Conservation (phyloP, 768 basidiomycete genomes). For the Paxillus rubicundulus region DNA sequence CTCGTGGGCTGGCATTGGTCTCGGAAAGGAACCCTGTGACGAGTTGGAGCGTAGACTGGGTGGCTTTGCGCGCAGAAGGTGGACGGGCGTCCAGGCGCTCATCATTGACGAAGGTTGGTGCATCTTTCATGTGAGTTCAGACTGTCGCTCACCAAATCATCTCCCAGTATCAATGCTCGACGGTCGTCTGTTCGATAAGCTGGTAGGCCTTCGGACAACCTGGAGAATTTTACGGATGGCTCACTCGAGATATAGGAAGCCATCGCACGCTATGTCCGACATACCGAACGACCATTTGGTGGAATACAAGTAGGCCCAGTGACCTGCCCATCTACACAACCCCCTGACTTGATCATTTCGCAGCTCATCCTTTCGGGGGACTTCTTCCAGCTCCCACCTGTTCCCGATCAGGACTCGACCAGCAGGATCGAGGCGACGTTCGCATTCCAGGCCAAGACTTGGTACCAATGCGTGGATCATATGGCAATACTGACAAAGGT, state of each 20-base stretch:
- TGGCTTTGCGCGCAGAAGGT: slow-evolving; percentile 35
- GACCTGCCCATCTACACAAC: neutral
- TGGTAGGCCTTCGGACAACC: slow-evolving; percentile 44
- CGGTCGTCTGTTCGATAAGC: slow-evolving; percentile 64
- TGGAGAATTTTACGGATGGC: slow-evolving; percentile 21
- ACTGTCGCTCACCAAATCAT: neutral
- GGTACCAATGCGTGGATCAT: slow-evolving; percentile 52
- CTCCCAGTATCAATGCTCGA: slow-evolving; percentile 73
- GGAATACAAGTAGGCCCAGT: slow-evolving; percentile 53
- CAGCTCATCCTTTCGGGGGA: slow-evolving; percentile 75
- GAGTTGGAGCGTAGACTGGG: slow-evolving; percentile 39
- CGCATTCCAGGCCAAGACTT: slow-evolving; percentile 64
- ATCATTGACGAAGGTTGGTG: slow-evolving; percentile 71
- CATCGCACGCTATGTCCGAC: slow-evolving; percentile 44
- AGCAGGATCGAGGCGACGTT: slow-evolving; percentile 52
- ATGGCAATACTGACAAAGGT: slow-evolving; percentile 55
- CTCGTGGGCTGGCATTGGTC: slow-evolving; percentile 61
- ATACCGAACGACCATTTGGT: slow-evolving; percentile 51
- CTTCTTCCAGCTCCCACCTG: slow-evolving; percentile 80
- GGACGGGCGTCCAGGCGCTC: slow-evolving; percentile 51
- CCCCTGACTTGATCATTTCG: slow-evolving; percentile 8
- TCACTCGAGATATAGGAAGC: slow-evolving; percentile 22
- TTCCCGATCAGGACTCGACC: slow-evolving; percentile 48
- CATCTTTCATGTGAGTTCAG: neutral
- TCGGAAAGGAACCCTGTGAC: slow-evolving; percentile 50